phyloP scores from a whole-genome alignment of 306 rosid species.

The cucumber (Cucumis sativus) region DNA sequence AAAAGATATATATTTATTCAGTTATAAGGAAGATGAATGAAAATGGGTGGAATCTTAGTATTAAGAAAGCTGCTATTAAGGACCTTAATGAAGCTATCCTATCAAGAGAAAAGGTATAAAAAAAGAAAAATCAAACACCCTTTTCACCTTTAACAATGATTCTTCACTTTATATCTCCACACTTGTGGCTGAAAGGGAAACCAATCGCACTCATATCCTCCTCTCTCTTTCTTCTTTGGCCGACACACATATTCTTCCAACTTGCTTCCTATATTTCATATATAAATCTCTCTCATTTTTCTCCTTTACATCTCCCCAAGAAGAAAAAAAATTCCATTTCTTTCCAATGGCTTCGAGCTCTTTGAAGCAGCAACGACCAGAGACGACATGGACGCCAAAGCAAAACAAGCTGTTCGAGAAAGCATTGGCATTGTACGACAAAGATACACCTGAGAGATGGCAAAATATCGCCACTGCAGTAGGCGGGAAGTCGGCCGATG shows the following conservation, averaged over 20 bases:
- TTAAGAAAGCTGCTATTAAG: too few species aligned
- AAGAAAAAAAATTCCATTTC: background rate
- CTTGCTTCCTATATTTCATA: background rate
- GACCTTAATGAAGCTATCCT: background rate
- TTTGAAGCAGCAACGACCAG: slow-evolving; percentile 7
- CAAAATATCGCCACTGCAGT: slow-evolving; percentile 45
- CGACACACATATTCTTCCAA: slow-evolving; percentile 8
- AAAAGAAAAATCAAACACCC: background rate
- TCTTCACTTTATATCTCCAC: slow-evolving; percentile 3
- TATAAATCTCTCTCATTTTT: background rate
- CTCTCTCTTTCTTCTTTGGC: background rate
- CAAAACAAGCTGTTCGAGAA: slow-evolving; percentile 49
- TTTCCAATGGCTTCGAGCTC: background rate
- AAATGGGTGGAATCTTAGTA: too few species aligned
- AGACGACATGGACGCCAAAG: slow-evolving; percentile 38
- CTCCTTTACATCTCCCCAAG: background rate
- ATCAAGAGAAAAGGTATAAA: background rate
- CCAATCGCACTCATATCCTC: background rate
- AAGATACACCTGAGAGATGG: slow-evolving; percentile 53
- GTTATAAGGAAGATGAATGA: too few species aligned
- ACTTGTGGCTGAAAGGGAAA: slow-evolving; percentile 2
- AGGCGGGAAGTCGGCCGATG: slow-evolving; percentile 31
- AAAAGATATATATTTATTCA: too few species aligned
- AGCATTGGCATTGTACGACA: slow-evolving; percentile 48
- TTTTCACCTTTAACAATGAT: background rate